Evolutionary conservation across 768 basidiomycete genomes (phyloP), one percentile per base, ranked within the genome.

Genomic region (Boletus tomentosulus): DNA sequence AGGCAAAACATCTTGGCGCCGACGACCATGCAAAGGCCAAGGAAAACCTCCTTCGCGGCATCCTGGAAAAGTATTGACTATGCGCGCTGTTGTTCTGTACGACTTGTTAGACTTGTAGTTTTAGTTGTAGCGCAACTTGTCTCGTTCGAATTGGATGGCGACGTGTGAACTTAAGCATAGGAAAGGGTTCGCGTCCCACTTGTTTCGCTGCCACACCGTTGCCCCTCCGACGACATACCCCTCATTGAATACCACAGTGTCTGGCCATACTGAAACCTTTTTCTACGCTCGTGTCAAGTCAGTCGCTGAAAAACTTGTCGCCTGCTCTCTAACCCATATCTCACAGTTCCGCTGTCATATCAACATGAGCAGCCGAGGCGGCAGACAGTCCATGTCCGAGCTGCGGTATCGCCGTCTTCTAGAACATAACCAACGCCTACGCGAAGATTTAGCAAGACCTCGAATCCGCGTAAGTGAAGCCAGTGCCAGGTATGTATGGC

Each of bases 391-490:
- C 61, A 87, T 87, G 85, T 84, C 85, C 46, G 88, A 90, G 74
- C 78, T 90, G 70, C 89, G 87, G 75, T 82, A 89, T 53, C 78
- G 88, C n/a, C 77, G 88, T 53, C 73, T 90, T 51, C 74, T 81
- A 33, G 88, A 90, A 67, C 88, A 90, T 67, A 90, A 89, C 64
- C 78, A 81, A 58, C 74, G 88, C 24, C 70, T 90, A 50, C 73
- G 80, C 56, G 88, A 90, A 63, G 89, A 90, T 63, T 73, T 90
- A 34, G 80, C 82, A 15, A 73, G 89, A 53, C 87, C 87, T 12
- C 73, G 88, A 55, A 79, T 87, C 58, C 77, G 82, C 43, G 83
- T 89, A 34, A 86, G 85, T 63, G 88, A 90, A 66, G 89, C 88
- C 45, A 80, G 78, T 54, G 76, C 80, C 24, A 83, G 78, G 85